These are phyloP conservation scores for Trichoderma pleuroti DNA, from an alignment of 2,329 filamentous ascomycete species.

Conservation along the genomic window DNA sequence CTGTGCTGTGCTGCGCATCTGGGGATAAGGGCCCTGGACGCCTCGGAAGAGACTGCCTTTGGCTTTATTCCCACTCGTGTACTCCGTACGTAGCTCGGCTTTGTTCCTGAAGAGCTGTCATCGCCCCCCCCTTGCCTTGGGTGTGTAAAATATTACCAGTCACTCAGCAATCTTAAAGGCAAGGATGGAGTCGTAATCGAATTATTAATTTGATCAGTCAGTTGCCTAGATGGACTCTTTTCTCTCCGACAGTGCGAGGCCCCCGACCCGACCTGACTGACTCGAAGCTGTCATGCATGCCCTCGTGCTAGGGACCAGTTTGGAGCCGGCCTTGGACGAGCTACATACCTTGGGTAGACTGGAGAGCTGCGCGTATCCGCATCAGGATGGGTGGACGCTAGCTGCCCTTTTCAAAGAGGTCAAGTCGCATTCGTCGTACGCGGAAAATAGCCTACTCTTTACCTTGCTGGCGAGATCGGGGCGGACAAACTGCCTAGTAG, in stretches of 20 bases:
- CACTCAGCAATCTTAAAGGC: conserved; percentile 10
- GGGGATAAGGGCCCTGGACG: neutral
- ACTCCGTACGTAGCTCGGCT: conserved; percentile 6
- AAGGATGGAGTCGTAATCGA: neutral
- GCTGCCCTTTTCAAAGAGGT: neutral
- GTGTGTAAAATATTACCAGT: conserved; percentile 1
- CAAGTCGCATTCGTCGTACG: neutral
- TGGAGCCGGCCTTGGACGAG: neutral
- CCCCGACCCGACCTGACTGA: conserved; percentile 4
- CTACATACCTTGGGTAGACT: too few species aligned
- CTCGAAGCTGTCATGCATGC: neutral
- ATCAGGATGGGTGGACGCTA: neutral
- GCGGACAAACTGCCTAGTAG: neutral
- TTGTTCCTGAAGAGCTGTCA: conserved; percentile 11
- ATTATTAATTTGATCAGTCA: conserved; percentile 5
- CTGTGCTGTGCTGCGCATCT: neutral
- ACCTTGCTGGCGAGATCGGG: neutral
- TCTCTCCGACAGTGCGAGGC: neutral
- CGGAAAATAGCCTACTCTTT: neutral
- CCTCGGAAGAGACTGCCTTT: neutral
- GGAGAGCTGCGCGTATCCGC: conserved; percentile 1
- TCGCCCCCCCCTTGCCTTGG: neutral
- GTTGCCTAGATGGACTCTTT: neutral
- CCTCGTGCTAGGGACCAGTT: neutral
- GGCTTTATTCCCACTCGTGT: conserved; percentile 4